phyloP scores from a whole-genome alignment of 2,329 filamentous ascomycete species.

The Trichoderma semiorbis region DNA sequence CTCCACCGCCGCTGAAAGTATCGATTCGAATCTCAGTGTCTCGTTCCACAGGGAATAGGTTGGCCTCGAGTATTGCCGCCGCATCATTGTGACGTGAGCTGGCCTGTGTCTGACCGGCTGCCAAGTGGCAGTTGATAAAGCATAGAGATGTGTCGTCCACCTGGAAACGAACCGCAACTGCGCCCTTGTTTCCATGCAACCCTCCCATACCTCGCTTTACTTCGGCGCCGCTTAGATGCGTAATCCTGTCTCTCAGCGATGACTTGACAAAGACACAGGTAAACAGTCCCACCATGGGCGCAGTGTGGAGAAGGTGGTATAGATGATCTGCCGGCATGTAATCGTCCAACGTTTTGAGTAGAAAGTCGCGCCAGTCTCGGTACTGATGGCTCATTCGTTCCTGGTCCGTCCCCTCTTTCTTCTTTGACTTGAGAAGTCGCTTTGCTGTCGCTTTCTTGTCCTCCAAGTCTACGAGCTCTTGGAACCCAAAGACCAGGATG shows the following conservation, averaged over 20 bases:
- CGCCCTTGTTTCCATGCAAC: constrained; percentile 93
- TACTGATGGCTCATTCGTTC: constrained; percentile 98
- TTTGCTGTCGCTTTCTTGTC: constrained; percentile 98
- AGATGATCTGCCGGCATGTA: constrained; percentile 71
- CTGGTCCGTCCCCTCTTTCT: constrained; percentile 74
- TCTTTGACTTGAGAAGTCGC: constrained; percentile 87
- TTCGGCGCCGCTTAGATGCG: constrained; percentile 73
- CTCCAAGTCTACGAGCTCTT: constrained; percentile 96
- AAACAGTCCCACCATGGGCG: constrained; percentile 86
- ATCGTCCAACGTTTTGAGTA: constrained; percentile 78
- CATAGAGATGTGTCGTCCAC: constrained; percentile 92
- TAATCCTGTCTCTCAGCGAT: constrained; percentile 70
- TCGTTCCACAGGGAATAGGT: constrained; percentile 67
- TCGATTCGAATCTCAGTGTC: constrained; percentile 68
- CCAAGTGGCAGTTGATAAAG: constrained; percentile 96
- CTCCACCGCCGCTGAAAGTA: constrained; percentile 84
- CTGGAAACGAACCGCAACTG: constrained; percentile 85
- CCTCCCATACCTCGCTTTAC: constrained; percentile 97
- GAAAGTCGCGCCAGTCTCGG: constrained; percentile 90
- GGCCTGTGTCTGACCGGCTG: constrained; percentile 87
- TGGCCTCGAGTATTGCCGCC: constrained; percentile 79
- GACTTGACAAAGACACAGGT: constrained; percentile 93
- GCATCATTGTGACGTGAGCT: constrained; percentile 90
- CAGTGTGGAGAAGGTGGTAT: constrained; percentile 84
- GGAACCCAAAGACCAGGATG: constrained; percentile 92